Evolutionary conservation across 352 stramenopile genomes (phyloP), one percentile per base, ranked within the genome.

Genomic region (Phytophthora agathidicida): DNA sequence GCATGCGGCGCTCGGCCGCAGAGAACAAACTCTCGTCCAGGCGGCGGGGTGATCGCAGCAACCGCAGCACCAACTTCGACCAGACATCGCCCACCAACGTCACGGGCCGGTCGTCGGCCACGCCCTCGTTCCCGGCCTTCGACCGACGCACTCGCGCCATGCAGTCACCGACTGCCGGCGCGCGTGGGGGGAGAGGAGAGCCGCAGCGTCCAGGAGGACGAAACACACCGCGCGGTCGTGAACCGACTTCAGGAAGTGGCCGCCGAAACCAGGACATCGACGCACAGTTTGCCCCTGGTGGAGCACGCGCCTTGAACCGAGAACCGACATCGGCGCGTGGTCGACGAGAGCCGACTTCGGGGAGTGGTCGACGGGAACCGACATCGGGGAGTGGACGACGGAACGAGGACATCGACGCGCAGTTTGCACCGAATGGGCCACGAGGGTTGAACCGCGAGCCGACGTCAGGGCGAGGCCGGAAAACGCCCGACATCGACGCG

Each of bases 91-190:
- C 61, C 2, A 71, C 48, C 5, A 63, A 74, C 8, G 19, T 49
- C n/a, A 51, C 66, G 16, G 42, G 43, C n/a, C 62, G 42, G 16
- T 65, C 55, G 3, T 69, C 61, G 0, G 20, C 39, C 7, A 68
- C 55, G 22, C 66, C 66, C 10, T 62, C 66, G 11, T 75, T 75
- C 32, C 66, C 66, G 23, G 66, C 66, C 3, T 75, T 75, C 46
- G 56, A 71, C 26, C 54, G 35, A 42, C 66, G 61, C 3, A 59
- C 61, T 7, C 50, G 66, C 11, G 55, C 32, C 5, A 52, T 42
- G 47, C 53, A 67, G 33, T 71, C 65, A 14, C 53, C 55, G 1
- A 38, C 16, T 19, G 30, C 44, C 7, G 31, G 45, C n/a, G 37
- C 37, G 14, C 39, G 23, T 9, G 50, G 49, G 22, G 28, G 19